Conservation (phyloP, 2,329 filamentous ascomycete genomes). For the Colletotrichum simmondsii region DNA sequence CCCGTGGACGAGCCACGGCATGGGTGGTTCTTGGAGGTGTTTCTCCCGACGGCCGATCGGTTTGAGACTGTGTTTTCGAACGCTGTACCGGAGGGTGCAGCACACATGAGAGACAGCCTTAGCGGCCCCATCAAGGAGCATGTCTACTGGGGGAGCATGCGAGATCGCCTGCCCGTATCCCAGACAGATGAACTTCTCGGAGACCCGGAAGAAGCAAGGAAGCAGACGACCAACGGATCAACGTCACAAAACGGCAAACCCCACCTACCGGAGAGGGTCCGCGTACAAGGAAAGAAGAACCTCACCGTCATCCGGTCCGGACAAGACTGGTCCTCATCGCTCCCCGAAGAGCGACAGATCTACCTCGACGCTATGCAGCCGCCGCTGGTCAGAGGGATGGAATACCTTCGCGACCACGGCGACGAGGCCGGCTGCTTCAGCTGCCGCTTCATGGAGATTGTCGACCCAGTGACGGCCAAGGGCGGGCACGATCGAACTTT, state of each 20-base stretch:
- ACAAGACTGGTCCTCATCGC: conserved; percentile 54
- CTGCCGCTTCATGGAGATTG: conserved; percentile 55
- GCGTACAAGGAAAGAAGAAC: conserved; percentile 48
- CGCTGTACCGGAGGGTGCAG: conserved; percentile 49
- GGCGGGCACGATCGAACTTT: conserved; percentile 47
- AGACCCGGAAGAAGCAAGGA: conserved; percentile 17
- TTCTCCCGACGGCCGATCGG: conserved; percentile 52
- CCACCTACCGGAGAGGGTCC: conserved; percentile 4
- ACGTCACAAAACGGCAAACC: conserved; percentile 35
- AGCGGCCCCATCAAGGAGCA: conserved; percentile 52
- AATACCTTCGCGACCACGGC: conserved; percentile 54
- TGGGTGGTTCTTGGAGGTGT: conserved; percentile 56
- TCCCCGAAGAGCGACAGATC: conserved; percentile 50
- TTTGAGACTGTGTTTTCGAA: conserved; percentile 56
- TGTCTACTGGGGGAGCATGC: conserved; percentile 58
- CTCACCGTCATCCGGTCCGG: conserved; percentile 56
- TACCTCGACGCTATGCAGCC: conserved; percentile 58
- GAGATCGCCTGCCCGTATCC: conserved; percentile 51
- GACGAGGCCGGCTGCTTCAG: conserved; percentile 53
- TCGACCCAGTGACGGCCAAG: conserved; percentile 41
- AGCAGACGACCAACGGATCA: not conserved
- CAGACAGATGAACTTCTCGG: conserved; percentile 48
- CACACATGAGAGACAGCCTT: conserved; percentile 49
- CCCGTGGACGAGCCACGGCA: conserved; percentile 33
- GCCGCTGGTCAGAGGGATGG: conserved; percentile 53